Conservation (phyloP, 768 basidiomycete species). For the Amylocystis lapponica region DNA sequence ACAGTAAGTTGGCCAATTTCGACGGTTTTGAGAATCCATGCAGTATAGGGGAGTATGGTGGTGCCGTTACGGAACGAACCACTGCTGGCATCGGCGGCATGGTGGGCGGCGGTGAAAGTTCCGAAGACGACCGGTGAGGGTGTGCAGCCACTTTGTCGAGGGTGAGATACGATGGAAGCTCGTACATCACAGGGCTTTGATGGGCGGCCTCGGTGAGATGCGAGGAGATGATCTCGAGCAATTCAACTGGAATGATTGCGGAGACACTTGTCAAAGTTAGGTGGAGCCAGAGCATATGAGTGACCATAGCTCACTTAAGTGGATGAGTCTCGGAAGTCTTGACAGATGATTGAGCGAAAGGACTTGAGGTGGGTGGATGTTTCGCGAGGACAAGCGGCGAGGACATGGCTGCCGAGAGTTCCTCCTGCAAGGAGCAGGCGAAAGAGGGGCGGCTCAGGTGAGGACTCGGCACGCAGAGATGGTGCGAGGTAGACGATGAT, state of each 20-base stretch:
- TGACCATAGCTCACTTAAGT: constrained; percentile 55
- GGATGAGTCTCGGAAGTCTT: constrained; percentile 82
- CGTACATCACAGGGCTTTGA: constrained; percentile 28
- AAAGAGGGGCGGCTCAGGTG: background rate
- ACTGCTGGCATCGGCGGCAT: too few relatives aligned
- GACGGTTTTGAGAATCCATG: background rate
- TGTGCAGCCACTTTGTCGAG: constrained; percentile 23
- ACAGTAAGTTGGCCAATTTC: constrained; percentile 10
- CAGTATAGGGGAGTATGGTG: background rate
- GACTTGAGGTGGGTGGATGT: constrained; percentile 1
- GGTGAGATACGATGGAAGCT: constrained; percentile 25
- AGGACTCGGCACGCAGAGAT: background rate
- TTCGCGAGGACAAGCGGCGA: constrained; percentile 30
- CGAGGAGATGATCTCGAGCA: constrained; percentile 37
- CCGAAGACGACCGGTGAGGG: background rate
- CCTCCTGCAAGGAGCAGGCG: constrained; percentile 35
- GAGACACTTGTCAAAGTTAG: constrained; percentile 38
- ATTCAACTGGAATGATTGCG: constrained; percentile 48
- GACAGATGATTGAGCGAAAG: constrained; percentile 19
- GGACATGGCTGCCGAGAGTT: constrained; percentile 50
- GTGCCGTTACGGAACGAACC: background rate
- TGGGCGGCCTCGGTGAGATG: constrained; percentile 19
- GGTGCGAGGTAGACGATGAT: background rate
- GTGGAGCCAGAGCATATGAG: background rate
- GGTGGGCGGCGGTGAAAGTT: background rate